Conservation (phyloP, 2,329 filamentous ascomycete genomes). For the Colletotrichum abscissum region DNA sequence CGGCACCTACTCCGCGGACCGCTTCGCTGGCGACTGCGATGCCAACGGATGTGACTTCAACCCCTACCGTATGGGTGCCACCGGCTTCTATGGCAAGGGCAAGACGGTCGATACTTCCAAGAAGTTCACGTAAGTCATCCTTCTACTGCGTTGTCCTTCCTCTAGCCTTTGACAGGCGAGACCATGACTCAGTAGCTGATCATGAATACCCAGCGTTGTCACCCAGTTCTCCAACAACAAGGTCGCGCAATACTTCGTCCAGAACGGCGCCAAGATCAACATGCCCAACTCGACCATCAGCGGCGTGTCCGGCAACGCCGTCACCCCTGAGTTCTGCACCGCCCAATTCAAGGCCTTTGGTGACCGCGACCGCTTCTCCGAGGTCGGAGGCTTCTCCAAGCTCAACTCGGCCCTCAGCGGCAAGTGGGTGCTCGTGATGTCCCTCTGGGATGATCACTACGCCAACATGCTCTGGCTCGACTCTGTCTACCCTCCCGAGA, state of each 20-base stretch:
- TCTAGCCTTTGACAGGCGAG: neutral
- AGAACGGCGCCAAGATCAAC: constrained; percentile 66
- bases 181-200: neutral
- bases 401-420: constrained; percentile 65
- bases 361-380: constrained; percentile 61
- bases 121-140: constrained; percentile 56
- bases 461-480: constrained; percentile 79
- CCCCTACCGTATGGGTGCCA: constrained; percentile 70
- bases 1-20: constrained; percentile 57
- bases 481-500: constrained; percentile 62
- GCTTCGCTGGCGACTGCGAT: constrained; percentile 70
- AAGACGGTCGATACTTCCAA: constrained; percentile 66
- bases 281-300: constrained; percentile 49
- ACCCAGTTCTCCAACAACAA: constrained; percentile 65
- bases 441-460: constrained; percentile 65
- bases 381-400: constrained; percentile 64
- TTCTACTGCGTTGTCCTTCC: neutral
- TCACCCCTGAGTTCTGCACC: constrained; percentile 69
- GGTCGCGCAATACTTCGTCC: constrained; percentile 71
- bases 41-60: constrained; percentile 76
- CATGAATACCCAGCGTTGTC: constrained; percentile 58
- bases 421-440: constrained; percentile 75
- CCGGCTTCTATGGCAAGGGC: constrained; percentile 68
- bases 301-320: constrained; percentile 49
- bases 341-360: constrained; percentile 66